Base-by-base conservation (phyloP, 768 basidiomycete species). In the Pulveroboletus sp. region DNA sequence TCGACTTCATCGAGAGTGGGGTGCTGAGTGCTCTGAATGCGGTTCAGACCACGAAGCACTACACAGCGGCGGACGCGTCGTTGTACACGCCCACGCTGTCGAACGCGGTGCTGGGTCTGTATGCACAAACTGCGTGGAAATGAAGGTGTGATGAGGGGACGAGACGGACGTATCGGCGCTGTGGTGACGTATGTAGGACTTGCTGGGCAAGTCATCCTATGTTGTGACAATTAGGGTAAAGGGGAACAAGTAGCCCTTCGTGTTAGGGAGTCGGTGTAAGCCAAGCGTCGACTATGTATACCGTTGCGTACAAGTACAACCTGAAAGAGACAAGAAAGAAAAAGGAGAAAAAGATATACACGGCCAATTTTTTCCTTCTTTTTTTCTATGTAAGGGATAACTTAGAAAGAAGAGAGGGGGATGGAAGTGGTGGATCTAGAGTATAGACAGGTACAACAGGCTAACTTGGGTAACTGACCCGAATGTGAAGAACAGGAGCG, bases 1-100 rank as follows among this genome's bases (percentile, higher is more conserved):
- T 84, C 41, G 73, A 83, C 63, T 91, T 89, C 65, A 81, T 89
- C 60, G 70, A 76, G 59, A 47, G 58, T 6, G 69, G 78, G 53
- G 59, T 86, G 26, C 53, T 88, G 50, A 36, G 54, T 5, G 76
- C 79, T 26, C 61, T 89, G 45, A 91, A 91, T 57, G 32, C 43
- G 1, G 60, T 83, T 21, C 81, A 85, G 68, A 74, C 38, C 7
- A 60, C 54, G 26, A 78, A 70, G 64, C 72, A 61, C 4, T 89
- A 78, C 58, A 76, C 77, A 3, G 58, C 61, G 0, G 58, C 70
- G 10, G 82, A 90, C 60, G 78, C 83, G 1, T 49, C 58, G 31
- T n/a, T 57, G 31, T 90, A 89, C 64, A 78, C 79, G 31, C 65
- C 73, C 4, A 62, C 82, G 42, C 51, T 60, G 61, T 60, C 70